A percentile compares a stretch with the other conserved stretches of the same genome.
These are phyloP conservation scores for Penicillium expansum DNA, from an alignment of 2,329 filamentous ascomycete genomes.

Conservation along the genomic window DNA sequence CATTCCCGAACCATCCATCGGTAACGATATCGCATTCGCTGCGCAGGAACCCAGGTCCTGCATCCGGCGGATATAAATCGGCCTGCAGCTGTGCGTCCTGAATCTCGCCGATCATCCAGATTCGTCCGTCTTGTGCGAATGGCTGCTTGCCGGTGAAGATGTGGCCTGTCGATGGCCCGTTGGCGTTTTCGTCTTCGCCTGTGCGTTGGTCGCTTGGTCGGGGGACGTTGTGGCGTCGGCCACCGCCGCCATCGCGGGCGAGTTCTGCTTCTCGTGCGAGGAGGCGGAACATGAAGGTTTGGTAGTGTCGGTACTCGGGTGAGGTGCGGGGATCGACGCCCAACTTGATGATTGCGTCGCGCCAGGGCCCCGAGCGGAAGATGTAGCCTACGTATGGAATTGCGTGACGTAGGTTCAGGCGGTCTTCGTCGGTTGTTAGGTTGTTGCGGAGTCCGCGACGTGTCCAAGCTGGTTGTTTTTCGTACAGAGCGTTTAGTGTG, in stretches of 20 bases:
- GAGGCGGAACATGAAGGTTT: slow-evolving; percentile 84
- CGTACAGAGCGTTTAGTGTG: slow-evolving; percentile 64
- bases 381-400: slow-evolving; percentile 86
- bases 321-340: slow-evolving; percentile 81
- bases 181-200: not conserved
- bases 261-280: slow-evolving; percentile 37
- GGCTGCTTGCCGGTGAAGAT: slow-evolving; percentile 74
- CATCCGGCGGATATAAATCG: slow-evolving; percentile 62
- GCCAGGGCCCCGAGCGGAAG: slow-evolving; percentile 89
- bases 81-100: slow-evolving; percentile 69
- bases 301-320: slow-evolving; percentile 75
- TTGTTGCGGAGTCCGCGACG: slow-evolving; percentile 76
- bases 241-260: slow-evolving; percentile 31
- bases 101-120: slow-evolving; percentile 94
- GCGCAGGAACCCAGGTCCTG: slow-evolving; percentile 51
- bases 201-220: slow-evolving; percentile 15
- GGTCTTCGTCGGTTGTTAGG: slow-evolving; percentile 53
- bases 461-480: slow-evolving; percentile 79
- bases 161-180: slow-evolving; percentile 48
- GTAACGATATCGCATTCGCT: slow-evolving; percentile 57
- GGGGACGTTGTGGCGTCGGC: slow-evolving; percentile 30
- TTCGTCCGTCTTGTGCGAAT: slow-evolving; percentile 75
- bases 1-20: slow-evolving; percentile 83
- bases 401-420: slow-evolving; percentile 65
- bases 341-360: slow-evolving; percentile 80